A percentile compares a stretch with the other conserved stretches of the same genome.
Evolutionary conservation across 768 basidiomycete genomes (phyloP).

Genomic region (Glaciozyma martinii): DNA sequence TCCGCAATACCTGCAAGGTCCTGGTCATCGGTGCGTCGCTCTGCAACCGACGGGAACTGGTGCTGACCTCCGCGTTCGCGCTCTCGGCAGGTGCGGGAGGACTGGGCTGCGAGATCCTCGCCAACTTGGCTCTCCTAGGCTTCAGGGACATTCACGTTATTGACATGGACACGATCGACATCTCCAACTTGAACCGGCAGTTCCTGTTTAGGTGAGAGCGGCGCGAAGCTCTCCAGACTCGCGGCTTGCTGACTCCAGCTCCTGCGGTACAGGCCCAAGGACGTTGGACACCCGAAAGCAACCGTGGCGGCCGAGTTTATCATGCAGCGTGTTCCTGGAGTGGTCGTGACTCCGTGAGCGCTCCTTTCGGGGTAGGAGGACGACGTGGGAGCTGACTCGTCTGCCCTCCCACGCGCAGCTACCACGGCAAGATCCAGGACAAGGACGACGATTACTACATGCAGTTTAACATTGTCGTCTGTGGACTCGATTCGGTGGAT

Average conservation of each 20-base stretch:
- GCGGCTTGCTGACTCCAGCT: background rate
- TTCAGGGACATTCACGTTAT: constrained; percentile 99
- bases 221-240: background rate
- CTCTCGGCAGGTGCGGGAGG: constrained; percentile 63
- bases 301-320: constrained; percentile 89
- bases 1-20: constrained; percentile 76
- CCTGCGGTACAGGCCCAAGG: constrained; percentile 54
- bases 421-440: constrained; percentile 96
- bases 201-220: constrained; percentile 79
- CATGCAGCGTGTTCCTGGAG: constrained; percentile 90
- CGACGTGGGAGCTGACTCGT: background rate
- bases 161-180: constrained; percentile 99
- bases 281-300: constrained; percentile 91
- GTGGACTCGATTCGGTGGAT: constrained; percentile 93
- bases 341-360: constrained; percentile 89
- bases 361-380: background rate
- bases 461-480: constrained; percentile 94
- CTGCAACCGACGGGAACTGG: background rate
- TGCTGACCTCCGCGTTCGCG: background rate
- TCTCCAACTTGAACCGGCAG: constrained; percentile 96
- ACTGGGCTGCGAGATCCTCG: constrained; percentile 89
- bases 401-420: constrained; percentile 46
- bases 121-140: constrained; percentile 88
- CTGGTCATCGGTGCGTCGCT: constrained; percentile 62
- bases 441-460: constrained; percentile 89